Evolutionary conservation across 2,329 filamentous ascomycete genomes (phyloP).

Genomic region (Aaosphaeria arxii): DNA sequence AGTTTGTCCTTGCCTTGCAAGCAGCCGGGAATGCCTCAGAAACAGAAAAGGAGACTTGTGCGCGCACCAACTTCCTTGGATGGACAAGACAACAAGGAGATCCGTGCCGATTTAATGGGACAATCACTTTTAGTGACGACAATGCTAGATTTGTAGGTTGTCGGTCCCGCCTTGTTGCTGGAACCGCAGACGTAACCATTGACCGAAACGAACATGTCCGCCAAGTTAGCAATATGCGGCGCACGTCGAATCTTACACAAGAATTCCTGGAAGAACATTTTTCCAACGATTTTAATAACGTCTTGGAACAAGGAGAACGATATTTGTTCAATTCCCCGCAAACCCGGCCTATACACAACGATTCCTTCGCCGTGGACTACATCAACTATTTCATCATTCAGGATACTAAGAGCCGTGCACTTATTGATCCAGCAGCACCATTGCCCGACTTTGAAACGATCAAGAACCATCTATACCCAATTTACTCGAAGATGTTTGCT

Average conservation of each 20-base stretch:
- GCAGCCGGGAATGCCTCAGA: slow-evolving; percentile 12
- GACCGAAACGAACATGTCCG: slow-evolving; percentile 20
- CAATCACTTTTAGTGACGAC: slow-evolving; percentile 2
- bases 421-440: slow-evolving; percentile 36
- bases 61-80: slow-evolving; percentile 16
- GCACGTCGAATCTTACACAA: neutral
- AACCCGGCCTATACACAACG: slow-evolving; percentile 46
- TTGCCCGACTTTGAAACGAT: slow-evolving; percentile 32
- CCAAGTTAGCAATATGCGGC: slow-evolving; percentile 14
- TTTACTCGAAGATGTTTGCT: slow-evolving; percentile 43
- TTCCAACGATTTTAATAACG: slow-evolving; percentile 18
- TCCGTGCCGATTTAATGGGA: slow-evolving; percentile 5
- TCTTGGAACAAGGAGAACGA: slow-evolving; percentile 19
- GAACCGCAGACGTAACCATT: slow-evolving; percentile 34
- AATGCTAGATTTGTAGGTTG: slow-evolving; percentile 36
- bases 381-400: slow-evolving; percentile 47
- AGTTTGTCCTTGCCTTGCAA: slow-evolving; percentile 8
- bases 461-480: slow-evolving; percentile 11
- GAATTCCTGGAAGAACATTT: slow-evolving; percentile 8
- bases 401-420: slow-evolving; percentile 17
- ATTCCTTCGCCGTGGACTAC: slow-evolving; percentile 44
- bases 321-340: slow-evolving; percentile 15
- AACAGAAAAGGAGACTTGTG: slow-evolving; percentile 16
- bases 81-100: slow-evolving; percentile 23
- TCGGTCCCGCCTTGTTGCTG: slow-evolving; percentile 27